These are phyloP conservation scores for Lasiodiplodia sp. DNA, from an alignment of 2,329 filamentous ascomycete genomes.

Conservation along the genomic window DNA sequence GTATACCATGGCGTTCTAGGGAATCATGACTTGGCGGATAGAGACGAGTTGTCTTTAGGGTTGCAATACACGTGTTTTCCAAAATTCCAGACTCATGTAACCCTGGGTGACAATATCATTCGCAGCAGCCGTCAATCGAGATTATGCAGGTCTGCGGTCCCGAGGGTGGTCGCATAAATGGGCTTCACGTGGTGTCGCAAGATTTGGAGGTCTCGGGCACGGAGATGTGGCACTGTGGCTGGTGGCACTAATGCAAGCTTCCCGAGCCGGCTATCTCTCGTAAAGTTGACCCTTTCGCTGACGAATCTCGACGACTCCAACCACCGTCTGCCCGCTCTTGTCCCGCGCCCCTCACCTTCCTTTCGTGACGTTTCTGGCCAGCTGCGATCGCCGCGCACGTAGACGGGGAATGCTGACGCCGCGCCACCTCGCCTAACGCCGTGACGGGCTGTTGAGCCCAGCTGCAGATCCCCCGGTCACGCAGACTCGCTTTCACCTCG, in stretches of 20 bases:
- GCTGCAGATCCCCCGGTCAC: conserved; percentile 28
- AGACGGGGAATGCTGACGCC: conserved; percentile 22
- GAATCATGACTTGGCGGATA: not conserved
- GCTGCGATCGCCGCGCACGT: conserved; percentile 24
- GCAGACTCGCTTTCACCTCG: conserved; percentile 24
- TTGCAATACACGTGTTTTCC: not conserved
- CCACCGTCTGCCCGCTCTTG: conserved; percentile 3
- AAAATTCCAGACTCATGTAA: not conserved
- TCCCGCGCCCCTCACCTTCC: not conserved
- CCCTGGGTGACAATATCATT: not conserved
- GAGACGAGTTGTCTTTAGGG: not conserved
- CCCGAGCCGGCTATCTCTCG: conserved; percentile 27
- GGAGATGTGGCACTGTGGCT: conserved; percentile 28
- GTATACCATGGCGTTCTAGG: conserved; percentile 5
- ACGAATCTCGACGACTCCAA: conserved; percentile 8
- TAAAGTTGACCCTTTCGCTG: conserved; percentile 28
- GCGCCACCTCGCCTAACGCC: conserved; percentile 30
- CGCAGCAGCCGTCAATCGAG: not conserved
- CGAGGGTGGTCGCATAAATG: not conserved
- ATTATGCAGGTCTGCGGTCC: not conserved
- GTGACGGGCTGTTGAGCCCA: conserved; percentile 30
- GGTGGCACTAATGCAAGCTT: conserved; percentile 26
- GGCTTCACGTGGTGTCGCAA: not conserved
- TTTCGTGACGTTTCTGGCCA: conserved; percentile 2
- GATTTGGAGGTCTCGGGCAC: conserved; percentile 1